Evolutionary conservation across 352 stramenopile species (phyloP), one percentile per base, ranked within the genome.

Genomic region (Globisporangium solare): DNA sequence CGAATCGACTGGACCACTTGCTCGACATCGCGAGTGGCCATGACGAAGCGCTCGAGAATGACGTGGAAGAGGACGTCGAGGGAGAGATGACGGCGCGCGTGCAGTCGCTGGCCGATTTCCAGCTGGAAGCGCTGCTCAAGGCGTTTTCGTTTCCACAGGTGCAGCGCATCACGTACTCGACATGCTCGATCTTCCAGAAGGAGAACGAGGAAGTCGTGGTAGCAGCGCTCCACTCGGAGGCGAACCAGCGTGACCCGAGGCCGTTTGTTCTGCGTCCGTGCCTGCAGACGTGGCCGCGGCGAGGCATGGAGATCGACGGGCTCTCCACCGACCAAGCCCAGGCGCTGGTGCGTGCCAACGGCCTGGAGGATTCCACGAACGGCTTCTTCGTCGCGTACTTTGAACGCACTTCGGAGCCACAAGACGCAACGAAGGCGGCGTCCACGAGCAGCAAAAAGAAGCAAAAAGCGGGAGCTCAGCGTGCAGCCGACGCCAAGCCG

Each of bases 361-460:
- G 86, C 1, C 76, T 95, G 40, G 91, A 97, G 48, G 92, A 98
- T 70, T 84, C 79, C 43, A 98, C 95, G 4, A 98, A 98, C 69
- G 96, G 95, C 20, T 99, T 99, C 69, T 99, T 99, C 63, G 94
- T 99, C 5, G 82, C 88, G 31, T 97, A 97, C 68, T 98, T 99
- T 70, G 89, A 97, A 59, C 81, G 94, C 6, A 51, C 60, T 5
- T 42, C 62, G 14, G 32, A 27, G n/a, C 35, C 41, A 1, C 43
- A 35, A 54, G 54, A 46, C 43, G 60, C 17, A 42, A 35, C 45
- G 47, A 22, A 18, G 42, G 22, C 6, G 51, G 15, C 24, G 48
- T 17, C 24, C 24, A 4, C 8, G 20, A 52, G 45, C 22, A 56
- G 47, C 18, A 46, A 22, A 4, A 20, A 47, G 2, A 46, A 52